Evolutionary conservation across 2,329 filamentous ascomycete species (phyloP), one percentile per base, ranked within the genome.

Genomic region (Trichoderma koningiopsis): DNA sequence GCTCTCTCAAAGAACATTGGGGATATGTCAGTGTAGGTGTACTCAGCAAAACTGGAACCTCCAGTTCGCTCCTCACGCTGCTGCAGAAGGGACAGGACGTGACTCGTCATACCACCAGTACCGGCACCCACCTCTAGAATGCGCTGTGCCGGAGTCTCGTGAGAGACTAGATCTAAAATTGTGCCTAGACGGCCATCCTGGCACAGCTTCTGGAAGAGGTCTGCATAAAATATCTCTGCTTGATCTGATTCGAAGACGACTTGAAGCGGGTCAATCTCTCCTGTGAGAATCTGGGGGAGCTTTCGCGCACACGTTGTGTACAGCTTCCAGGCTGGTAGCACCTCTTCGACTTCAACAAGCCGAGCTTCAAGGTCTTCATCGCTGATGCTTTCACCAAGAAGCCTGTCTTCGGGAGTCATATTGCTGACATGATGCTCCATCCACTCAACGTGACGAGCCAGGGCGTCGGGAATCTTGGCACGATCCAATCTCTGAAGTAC

Each of bases 61-160:
- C 19, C 73, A 47, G 8, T 75, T 40, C 68, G 37, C 8, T 63
- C 68, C 60, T 75, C 76, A 8, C 74, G 72, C 6, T 68, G 71
- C 14, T 72, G 60, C 35, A 78, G 68, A 2, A 70, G 55, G 0
- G 63, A 69, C 0, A 81, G n/a, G 24, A 79, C 67, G 5, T 73
- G 73, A 3, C 58, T 56, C 1, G 80, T 82, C 61, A 78, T 75
- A 6, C 77, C 76, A 3, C 81, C 80, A 0, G 78, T 83, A 0
- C 80, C 80, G 16, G 78, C 79, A 14, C 81, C 81, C 27, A 83
- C 74, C 65, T 83, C 81, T 1, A 83, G 74, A 35, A 83, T 77
- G 1, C 77, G 74, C 11, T 81, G 72, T 2, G 69, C 72, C 0
- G 81, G 78, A 29, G 76, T 78, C 58, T 80, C 76, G 68, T 82